These are phyloP conservation scores for Backusella luteola DNA, from an alignment of 192 early-diverging fungal species.

Conservation along the genomic window DNA sequence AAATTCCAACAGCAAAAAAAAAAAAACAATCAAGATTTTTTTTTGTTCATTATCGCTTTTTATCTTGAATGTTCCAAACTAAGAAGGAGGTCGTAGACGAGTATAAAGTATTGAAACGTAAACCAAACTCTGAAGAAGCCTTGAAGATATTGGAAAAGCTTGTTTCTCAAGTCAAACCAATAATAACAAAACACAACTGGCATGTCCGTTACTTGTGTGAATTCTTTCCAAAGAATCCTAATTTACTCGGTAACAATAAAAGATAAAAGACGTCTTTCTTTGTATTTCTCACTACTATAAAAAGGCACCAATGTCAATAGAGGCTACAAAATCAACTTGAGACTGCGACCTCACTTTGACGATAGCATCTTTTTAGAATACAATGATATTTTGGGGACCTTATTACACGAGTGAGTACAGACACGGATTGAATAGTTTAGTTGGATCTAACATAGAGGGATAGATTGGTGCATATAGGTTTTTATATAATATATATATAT, in stretches of 20 bases:
- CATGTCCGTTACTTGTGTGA: slow-evolving; percentile 53
- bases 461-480: slow-evolving; percentile 10
- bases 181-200: slow-evolving; percentile 69
- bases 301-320: slow-evolving; percentile 71
- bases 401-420: slow-evolving; percentile 65
- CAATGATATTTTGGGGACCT: slow-evolving; percentile 67
- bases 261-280: neutral
- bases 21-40: neutral
- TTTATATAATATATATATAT: no score
- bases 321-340: slow-evolving; percentile 62
- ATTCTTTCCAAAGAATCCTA: slow-evolving; percentile 55
- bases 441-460: no score
- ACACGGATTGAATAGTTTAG: no score
- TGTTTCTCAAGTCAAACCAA: slow-evolving; percentile 59
- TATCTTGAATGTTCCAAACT: neutral
- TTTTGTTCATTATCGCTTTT: neutral
- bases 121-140: slow-evolving; percentile 34
- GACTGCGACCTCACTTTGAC: slow-evolving; percentile 58
- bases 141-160: slow-evolving; percentile 38
- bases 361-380: slow-evolving; percentile 56
- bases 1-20: no score
- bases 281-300: no score
- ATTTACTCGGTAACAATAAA: slow-evolving; percentile 30
- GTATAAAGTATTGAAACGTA: slow-evolving; percentile 10
- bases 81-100: neutral